These are phyloP conservation scores for Cryphonectria parasitica DNA, from an alignment of 2,329 filamentous ascomycete species.

Conservation along the genomic window DNA sequence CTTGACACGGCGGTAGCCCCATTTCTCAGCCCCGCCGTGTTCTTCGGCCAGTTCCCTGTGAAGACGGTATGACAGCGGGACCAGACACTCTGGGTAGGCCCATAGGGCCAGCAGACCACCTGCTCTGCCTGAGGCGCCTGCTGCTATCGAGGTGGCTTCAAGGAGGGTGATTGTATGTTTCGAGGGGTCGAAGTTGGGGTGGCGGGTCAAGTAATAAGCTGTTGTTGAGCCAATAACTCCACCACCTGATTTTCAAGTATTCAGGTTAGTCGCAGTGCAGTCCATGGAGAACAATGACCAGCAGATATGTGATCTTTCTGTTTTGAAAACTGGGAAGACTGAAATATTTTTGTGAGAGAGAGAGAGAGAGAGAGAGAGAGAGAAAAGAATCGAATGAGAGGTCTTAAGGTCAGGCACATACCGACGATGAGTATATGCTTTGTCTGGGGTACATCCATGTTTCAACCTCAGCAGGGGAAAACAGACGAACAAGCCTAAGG, in stretches of 20 bases:
- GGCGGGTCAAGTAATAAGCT: conserved; percentile 88
- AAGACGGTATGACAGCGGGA: conserved; percentile 81
- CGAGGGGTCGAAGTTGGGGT: conserved; percentile 76
- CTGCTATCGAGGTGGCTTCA: conserved; percentile 82
- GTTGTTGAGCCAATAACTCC: conserved; percentile 92
- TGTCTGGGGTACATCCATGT: conserved; percentile 34
- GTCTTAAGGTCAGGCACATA: conserved; percentile 29
- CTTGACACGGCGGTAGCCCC: conserved; percentile 83
- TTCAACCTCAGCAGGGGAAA: background rate
- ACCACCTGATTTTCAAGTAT: conserved; percentile 64
- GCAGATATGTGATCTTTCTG: too few species aligned
- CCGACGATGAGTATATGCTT: conserved; percentile 56
- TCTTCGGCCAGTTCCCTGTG: conserved; percentile 85
- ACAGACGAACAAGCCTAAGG: background rate
- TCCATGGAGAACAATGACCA: too few species aligned
- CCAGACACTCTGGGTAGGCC: conserved; percentile 85
- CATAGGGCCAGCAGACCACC: conserved; percentile 88
- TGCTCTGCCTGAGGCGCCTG: conserved; percentile 93
- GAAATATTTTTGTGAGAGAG: too few species aligned
- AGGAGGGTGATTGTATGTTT: conserved; percentile 82
- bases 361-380: too few species aligned
- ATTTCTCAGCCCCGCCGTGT: conserved; percentile 75
- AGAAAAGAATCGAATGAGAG: too few species aligned
- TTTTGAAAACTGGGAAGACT: too few species aligned
- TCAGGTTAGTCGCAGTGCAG: background rate